Evolutionary conservation across 2,329 filamentous ascomycete genomes (phyloP).

Genomic region (Alternaria sp.): DNA sequence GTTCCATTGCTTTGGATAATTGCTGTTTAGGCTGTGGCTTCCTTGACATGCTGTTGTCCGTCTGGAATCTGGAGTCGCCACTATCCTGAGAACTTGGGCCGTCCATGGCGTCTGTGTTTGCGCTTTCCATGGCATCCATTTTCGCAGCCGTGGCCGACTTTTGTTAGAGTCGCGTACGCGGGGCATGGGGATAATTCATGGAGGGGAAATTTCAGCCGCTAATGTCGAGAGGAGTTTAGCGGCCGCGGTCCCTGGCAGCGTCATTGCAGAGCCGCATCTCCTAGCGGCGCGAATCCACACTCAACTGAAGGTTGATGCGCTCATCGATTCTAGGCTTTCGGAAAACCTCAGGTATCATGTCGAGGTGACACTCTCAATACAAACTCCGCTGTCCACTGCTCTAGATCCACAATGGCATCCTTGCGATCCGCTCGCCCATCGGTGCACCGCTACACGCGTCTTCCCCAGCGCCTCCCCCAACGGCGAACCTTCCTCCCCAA

Average conservation of each 20-base stretch:
- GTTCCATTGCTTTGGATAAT: slow-evolving; percentile 62
- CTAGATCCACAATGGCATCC: slow-evolving; percentile 45
- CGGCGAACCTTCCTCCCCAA: slow-evolving; percentile 57
- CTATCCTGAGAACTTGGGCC: slow-evolving; percentile 8
- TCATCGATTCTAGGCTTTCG: slow-evolving; percentile 1
- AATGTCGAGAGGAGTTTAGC: slow-evolving; percentile 13
- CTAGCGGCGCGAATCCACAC: slow-evolving; percentile 28
- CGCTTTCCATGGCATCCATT: slow-evolving; percentile 11
- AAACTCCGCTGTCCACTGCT: neutral
- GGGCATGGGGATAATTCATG: slow-evolving; percentile 11
- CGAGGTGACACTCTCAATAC: slow-evolving; percentile 20
- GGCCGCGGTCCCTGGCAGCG: slow-evolving; percentile 31
- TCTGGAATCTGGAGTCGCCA: slow-evolving; percentile 38
- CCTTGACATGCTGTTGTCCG: slow-evolving; percentile 43
- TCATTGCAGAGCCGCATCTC: slow-evolving; percentile 33
- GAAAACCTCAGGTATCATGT: slow-evolving; percentile 24
- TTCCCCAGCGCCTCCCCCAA: slow-evolving; percentile 21
- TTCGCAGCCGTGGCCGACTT: slow-evolving; percentile 29
- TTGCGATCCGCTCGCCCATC: slow-evolving; percentile 49
- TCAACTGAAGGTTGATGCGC: slow-evolving; percentile 17
- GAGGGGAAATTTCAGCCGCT: slow-evolving; percentile 26
- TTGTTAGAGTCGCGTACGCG: slow-evolving; percentile 9
- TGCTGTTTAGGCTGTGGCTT: slow-evolving; percentile 53
- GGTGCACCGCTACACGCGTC: slow-evolving; percentile 26
- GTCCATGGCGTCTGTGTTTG: slow-evolving; percentile 15